These are phyloP conservation scores for Scheffersomyces illinoinensis DNA, from an alignment of 1,139 yeast species.

Conservation along the genomic window DNA sequence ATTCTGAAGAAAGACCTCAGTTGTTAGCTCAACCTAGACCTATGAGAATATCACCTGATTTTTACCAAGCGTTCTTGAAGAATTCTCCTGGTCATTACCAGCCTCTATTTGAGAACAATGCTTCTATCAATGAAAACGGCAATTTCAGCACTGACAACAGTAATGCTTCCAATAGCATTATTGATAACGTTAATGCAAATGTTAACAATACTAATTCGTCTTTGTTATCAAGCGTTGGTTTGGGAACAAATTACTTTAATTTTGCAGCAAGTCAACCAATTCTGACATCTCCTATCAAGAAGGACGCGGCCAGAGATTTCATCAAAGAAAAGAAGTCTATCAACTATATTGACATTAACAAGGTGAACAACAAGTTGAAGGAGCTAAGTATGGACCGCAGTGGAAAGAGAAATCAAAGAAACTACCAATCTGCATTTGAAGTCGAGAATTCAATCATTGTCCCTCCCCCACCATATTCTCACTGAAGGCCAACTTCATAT, in stretches of 20 bases:
- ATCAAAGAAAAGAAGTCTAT: conserved; percentile 25
- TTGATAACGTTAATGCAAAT: neutral
- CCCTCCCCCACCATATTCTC: conserved; percentile 15
- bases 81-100: neutral
- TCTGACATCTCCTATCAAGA: conserved; percentile 24
- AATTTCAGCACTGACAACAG: neutral
- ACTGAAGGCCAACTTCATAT: neutral
- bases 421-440: neutral
- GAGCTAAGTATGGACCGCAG: conserved; percentile 9
- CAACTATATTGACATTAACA: conserved; percentile 36
- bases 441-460: conserved; percentile 4
- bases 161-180: neutral
- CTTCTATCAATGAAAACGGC: neutral
- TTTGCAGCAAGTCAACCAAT: conserved; percentile 25
- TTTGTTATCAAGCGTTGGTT: conserved; percentile 33
- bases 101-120: neutral
- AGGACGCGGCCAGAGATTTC: conserved; percentile 4
- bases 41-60: conserved; percentile 17
- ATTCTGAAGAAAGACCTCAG: neutral
- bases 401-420: neutral
- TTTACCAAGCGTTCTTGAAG: conserved; percentile 14
- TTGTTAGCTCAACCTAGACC: conserved; percentile 30
- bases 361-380: conserved; percentile 22
- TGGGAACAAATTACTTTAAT: conserved; percentile 38
- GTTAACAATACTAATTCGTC: conserved; percentile 8